These are phyloP conservation scores for Pseudonitzschia multistriata DNA, from an alignment of 108 stramenopile species.

Conservation along the genomic window DNA sequence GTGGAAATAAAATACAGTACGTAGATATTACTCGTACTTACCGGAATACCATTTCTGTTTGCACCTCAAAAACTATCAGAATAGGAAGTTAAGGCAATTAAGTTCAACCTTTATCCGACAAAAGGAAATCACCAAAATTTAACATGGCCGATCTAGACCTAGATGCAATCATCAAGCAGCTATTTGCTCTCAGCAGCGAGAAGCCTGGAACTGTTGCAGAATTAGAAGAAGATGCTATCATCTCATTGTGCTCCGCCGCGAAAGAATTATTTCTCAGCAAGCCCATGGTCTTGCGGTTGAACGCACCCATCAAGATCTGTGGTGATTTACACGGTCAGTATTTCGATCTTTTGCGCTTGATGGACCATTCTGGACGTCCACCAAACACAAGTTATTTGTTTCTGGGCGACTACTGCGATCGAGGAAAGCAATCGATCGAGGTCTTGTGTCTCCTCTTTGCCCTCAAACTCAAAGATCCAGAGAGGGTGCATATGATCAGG, in stretches of 20 bases:
- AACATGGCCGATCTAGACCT: too few species aligned
- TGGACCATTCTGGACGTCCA: slow-evolving; percentile 68
- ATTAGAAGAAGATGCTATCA: slow-evolving; percentile 80
- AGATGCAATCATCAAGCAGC: not conserved
- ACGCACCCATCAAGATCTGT: slow-evolving; percentile 85
- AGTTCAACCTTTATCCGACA: too few species aligned
- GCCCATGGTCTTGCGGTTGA: slow-evolving; percentile 93
- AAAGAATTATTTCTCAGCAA: slow-evolving; percentile 87
- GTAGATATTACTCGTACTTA: too few species aligned
- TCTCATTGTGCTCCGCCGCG: slow-evolving; percentile 71
- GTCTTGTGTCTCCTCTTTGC: slow-evolving; percentile 65
- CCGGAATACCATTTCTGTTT: too few species aligned
- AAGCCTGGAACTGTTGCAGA: slow-evolving; percentile 78
- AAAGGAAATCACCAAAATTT: too few species aligned
- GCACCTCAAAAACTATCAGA: too few species aligned
- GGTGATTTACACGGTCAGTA: slow-evolving; percentile 94
- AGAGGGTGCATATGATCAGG: slow-evolving; percentile 73
- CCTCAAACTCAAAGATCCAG: slow-evolving; percentile 77
- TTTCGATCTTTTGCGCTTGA: slow-evolving; percentile 74
- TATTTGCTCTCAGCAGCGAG: slow-evolving; percentile 33
- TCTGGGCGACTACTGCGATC: slow-evolving; percentile 88
- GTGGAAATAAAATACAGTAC: too few species aligned
- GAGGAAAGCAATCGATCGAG: slow-evolving; percentile 87
- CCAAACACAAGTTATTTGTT: slow-evolving; percentile 78
- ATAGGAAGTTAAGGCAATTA: too few species aligned